Percentiles rank a stretch among this genome's conserved stretches.
These are phyloP conservation scores for Gracilariopsis chorda DNA, from an alignment of 23 red algal genomes.

Conservation along the genomic window DNA sequence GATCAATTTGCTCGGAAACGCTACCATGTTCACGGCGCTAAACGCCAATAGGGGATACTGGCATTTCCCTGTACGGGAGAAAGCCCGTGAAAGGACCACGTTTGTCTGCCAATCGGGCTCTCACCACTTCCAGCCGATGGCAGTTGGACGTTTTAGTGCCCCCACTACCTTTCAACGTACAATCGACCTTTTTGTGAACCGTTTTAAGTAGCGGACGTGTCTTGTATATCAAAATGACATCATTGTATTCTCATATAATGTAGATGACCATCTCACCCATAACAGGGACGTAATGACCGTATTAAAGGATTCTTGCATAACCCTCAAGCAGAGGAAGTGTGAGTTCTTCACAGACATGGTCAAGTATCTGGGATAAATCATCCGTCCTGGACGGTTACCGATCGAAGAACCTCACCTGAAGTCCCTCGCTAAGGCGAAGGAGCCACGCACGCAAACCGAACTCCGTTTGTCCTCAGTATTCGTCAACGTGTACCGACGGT, in stretches of 20 bases:
- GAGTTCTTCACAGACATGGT: too few relatives aligned
- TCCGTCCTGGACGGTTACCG: background rate
- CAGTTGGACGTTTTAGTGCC: background rate
- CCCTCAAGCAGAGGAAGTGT: too few relatives aligned
- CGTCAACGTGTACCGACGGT: background rate
- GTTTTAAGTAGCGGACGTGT: background rate
- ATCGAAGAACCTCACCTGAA: background rate
- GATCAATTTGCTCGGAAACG: too few relatives aligned
- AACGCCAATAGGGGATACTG: conserved; percentile 10
- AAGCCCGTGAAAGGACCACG: background rate
- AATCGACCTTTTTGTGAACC: background rate
- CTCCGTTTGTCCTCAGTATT: background rate
- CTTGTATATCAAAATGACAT: conserved; percentile 25
- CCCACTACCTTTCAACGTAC: conserved; percentile 4
- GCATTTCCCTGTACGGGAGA: background rate
- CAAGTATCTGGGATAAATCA: too few relatives aligned
- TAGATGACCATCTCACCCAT: background rate
- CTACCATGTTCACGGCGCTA: too few relatives aligned
- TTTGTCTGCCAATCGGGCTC: background rate
- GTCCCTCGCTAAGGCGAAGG: background rate
- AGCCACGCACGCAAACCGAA: background rate
- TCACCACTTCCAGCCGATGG: background rate
- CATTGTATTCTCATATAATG: background rate
- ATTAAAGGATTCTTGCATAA: background rate
- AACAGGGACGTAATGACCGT: background rate